Conservation (phyloP, 2,329 filamentous ascomycete genomes). For the Epichloe amarillans region DNA sequence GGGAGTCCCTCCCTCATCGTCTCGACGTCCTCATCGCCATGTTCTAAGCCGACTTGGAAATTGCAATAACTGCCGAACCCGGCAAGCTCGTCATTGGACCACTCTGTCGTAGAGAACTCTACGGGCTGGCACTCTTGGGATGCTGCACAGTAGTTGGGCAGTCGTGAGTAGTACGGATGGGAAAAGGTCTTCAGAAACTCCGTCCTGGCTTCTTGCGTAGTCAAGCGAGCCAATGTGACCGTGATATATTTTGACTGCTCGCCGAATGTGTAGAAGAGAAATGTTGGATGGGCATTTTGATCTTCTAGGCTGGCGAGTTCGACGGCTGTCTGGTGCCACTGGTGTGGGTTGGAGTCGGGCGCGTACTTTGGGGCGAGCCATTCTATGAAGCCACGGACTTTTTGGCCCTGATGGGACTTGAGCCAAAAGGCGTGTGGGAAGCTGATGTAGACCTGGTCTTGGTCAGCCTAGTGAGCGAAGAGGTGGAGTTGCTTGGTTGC, state of each 20-base stretch:
- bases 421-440: conserved; percentile 70
- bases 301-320: conserved; percentile 57
- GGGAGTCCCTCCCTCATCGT: conserved; percentile 48
- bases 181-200: conserved; percentile 53
- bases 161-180: conserved; percentile 60
- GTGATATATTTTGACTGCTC: conserved; percentile 45
- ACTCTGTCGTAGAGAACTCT: conserved; percentile 56
- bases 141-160: conserved; percentile 50
- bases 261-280: conserved; percentile 73
- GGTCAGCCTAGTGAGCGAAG: not conserved
- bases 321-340: conserved; percentile 65
- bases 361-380: conserved; percentile 64
- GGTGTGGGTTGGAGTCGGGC: conserved; percentile 40
- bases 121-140: conserved; percentile 47
- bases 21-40: conserved; percentile 60
- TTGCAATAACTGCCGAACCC: conserved; percentile 77
- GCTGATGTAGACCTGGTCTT: conserved; percentile 41
- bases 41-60: conserved; percentile 62
- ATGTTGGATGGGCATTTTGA: conserved; percentile 55
- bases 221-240: conserved; percentile 25
- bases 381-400: conserved; percentile 55
- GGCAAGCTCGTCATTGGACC: conserved; percentile 66
- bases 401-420: conserved; percentile 15
- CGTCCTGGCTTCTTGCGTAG: conserved; percentile 33
- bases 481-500: not conserved